A percentile compares a stretch with the other conserved stretches of the same genome.
phyloP scores from a whole-genome alignment of 441 rosid species.

The Syzygium syzygioides region DNA sequence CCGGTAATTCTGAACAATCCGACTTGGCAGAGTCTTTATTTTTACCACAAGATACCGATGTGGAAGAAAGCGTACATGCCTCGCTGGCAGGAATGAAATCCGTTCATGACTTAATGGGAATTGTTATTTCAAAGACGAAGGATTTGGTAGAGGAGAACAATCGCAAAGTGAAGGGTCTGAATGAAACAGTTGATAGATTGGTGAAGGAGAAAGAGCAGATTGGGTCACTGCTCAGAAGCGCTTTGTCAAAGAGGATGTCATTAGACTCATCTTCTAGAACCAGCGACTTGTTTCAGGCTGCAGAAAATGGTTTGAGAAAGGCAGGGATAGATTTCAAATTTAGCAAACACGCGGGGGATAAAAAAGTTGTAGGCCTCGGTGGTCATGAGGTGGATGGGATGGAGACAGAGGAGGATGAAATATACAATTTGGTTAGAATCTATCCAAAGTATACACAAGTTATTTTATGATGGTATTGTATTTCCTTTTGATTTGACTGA shows the following conservation, averaged over 20 bases:
- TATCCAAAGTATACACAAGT: neutral
- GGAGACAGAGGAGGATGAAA: slow-evolving; percentile 65
- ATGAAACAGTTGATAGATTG: slow-evolving; percentile 55
- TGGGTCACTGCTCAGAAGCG: slow-evolving; percentile 77
- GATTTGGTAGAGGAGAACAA: slow-evolving; percentile 56
- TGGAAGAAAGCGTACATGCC: slow-evolving; percentile 81
- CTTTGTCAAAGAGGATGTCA: slow-evolving; percentile 65
- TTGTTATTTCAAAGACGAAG: slow-evolving; percentile 47
- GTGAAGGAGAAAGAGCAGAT: slow-evolving; percentile 84
- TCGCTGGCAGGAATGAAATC: slow-evolving; percentile 91
- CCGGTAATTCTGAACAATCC: slow-evolving; percentile 45
- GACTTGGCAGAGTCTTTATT: slow-evolving; percentile 78
- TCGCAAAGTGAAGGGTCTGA: slow-evolving; percentile 49
- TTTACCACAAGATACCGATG: slow-evolving; percentile 69
- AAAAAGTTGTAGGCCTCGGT: slow-evolving; percentile 21
- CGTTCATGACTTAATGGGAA: slow-evolving; percentile 49
- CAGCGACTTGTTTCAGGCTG: slow-evolving; percentile 61
- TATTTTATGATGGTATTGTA: neutral
- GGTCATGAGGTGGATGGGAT: slow-evolving; percentile 19
- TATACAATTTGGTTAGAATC: slow-evolving; percentile 63
- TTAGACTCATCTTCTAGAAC: slow-evolving; percentile 48
- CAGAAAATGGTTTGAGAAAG: slow-evolving; percentile 76
- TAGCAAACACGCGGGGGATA: slow-evolving; percentile 34
- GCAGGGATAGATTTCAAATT: slow-evolving; percentile 66
- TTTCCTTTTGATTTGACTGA: neutral